A percentile compares a stretch with the other conserved stretches of the same genome.
Conservation (phyloP, 352 stramenopile genomes). For the Paralagenidium karlingii region DNA sequence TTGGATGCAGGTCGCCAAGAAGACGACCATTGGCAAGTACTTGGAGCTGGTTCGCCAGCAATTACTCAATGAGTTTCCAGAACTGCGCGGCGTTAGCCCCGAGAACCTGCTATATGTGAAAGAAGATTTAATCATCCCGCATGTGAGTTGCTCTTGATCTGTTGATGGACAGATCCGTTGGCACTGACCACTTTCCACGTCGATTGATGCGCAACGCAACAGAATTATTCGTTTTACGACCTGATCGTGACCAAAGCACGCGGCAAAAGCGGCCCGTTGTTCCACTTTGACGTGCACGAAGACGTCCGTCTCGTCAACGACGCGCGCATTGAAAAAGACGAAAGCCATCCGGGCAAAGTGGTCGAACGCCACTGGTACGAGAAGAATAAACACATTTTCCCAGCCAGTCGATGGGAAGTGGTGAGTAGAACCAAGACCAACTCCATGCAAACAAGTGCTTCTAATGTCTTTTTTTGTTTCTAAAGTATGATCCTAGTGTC, state of each 20-base stretch:
- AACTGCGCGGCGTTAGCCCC: slow-evolving; percentile 80
- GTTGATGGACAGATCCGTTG: no score
- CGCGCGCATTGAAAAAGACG: slow-evolving; percentile 93
- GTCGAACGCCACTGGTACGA: slow-evolving; percentile 97
- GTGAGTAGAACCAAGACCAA: slow-evolving; percentile 22
- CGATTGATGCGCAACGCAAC: slow-evolving; percentile 1
- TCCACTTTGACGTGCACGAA: slow-evolving; percentile 96
- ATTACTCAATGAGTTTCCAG: slow-evolving; percentile 87
- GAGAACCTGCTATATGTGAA: slow-evolving; percentile 98
- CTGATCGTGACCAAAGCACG: slow-evolving; percentile 96
- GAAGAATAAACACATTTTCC: slow-evolving; percentile 99
- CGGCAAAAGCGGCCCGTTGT: slow-evolving; percentile 95
- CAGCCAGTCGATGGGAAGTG: slow-evolving; percentile 96
- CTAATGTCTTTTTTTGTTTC: background rate
- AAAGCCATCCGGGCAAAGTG: slow-evolving; percentile 96
- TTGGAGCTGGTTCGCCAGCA: slow-evolving; percentile 83
- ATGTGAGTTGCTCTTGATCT: slow-evolving; percentile 33
- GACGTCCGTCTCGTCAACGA: slow-evolving; percentile 89
- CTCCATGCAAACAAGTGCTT: background rate
- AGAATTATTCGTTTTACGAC: slow-evolving; percentile 98
- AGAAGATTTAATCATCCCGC: slow-evolving; percentile 98
- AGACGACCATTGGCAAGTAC: slow-evolving; percentile 84
- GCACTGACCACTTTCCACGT: slow-evolving; percentile 1
- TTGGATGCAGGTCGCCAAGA: slow-evolving; percentile 70
- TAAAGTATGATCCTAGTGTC: slow-evolving; percentile 63